Evolutionary conservation across 441 rosid genomes (phyloP), one percentile per base, ranked within the genome.

Genomic region (Aquilaria agallochum): DNA sequence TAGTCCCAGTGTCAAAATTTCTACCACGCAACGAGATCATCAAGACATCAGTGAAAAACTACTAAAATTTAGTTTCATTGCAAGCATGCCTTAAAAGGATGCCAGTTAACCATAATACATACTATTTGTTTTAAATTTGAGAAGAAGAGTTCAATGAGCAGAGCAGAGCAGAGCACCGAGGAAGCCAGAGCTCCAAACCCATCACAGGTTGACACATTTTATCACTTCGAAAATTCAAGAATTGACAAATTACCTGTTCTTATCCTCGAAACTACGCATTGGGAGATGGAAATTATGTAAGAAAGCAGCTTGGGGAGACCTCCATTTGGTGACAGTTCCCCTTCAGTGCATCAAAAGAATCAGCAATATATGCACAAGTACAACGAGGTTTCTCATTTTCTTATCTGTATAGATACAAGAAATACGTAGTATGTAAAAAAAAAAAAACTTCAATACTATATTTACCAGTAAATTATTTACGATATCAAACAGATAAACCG

Each of bases 201-300:
- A 20, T 20, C 27, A 20, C 27, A 20, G 27, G 27, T 20, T 20
- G 27, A 20, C 27, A 20, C 27, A 20, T 20, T 20, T 20, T 20
- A 20, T 20, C 27, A 20, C 27, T 51, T 50, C 11, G 14, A 3
- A 15, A 12, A 12, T 11, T 50, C 49, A 11, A 3, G 34, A 10
- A 15, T 64, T 13, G 5, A 47, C n/a, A 34, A 31, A 27, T 13
- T 30, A 87, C 95, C 89, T 84, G 77, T 88, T 88, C 66, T 89
- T 93, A 46, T 80, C 91, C 79, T 93, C 95, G 57, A 83, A 80
- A 69, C 96, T 88, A 15, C 95, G 95, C 98, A 90, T 85, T 9
- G 95, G 96, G 49, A 85, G 96, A 78, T 90, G 96, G 40, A 82
- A 71, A 71, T 83, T 81, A 3, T 91, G 89, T n/a, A 83, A 58